Evolutionary conservation across 352 stramenopile species (phyloP).

Genomic region (Saprolegnia diclina): DNA sequence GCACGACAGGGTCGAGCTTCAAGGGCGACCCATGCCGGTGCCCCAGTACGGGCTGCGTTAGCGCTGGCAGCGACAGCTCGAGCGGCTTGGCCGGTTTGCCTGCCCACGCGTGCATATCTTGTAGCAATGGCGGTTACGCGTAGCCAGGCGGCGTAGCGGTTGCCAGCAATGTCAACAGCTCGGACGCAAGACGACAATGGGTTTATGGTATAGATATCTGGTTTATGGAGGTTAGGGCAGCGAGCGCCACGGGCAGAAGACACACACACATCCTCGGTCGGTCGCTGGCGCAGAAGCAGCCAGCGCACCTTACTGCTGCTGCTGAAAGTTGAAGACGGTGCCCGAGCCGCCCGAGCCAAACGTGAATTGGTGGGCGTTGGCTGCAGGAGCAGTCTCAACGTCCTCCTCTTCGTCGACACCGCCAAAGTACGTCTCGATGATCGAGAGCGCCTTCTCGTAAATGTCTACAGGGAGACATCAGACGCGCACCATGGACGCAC

Average conservation of each 20-base stretch:
- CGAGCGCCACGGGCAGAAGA: neutral
- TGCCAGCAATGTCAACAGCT: neutral
- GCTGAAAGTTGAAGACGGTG: constrained; percentile 28
- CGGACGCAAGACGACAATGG: neutral
- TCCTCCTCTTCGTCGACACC: constrained; percentile 96
- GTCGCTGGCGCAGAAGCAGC: constrained; percentile 19
- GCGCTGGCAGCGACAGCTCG: constrained; percentile 44
- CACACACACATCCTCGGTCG: neutral
- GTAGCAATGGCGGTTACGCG: neutral
- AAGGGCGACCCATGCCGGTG: neutral
- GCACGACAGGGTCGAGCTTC: neutral
- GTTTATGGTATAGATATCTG: neutral
- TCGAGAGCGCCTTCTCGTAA: constrained; percentile 91
- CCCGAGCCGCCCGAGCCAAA: constrained; percentile 42
- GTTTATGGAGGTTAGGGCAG: neutral
- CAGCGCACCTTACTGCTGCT: constrained; percentile 16
- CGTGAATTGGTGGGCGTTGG: constrained; percentile 49
- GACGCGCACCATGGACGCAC: neutral
- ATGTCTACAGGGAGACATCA: constrained; percentile 48
- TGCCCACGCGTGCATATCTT: neutral
- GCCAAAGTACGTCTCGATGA: constrained; percentile 97
- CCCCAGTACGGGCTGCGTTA: constrained; percentile 48
- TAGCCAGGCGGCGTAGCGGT: neutral
- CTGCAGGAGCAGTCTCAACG: constrained; percentile 41
- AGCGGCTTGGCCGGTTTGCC: constrained; percentile 11